A percentile compares a stretch with the other conserved stretches of the same genome.
Evolutionary conservation across 2,329 filamentous ascomycete species (phyloP).

Genomic region (Talaromyces sp.): DNA sequence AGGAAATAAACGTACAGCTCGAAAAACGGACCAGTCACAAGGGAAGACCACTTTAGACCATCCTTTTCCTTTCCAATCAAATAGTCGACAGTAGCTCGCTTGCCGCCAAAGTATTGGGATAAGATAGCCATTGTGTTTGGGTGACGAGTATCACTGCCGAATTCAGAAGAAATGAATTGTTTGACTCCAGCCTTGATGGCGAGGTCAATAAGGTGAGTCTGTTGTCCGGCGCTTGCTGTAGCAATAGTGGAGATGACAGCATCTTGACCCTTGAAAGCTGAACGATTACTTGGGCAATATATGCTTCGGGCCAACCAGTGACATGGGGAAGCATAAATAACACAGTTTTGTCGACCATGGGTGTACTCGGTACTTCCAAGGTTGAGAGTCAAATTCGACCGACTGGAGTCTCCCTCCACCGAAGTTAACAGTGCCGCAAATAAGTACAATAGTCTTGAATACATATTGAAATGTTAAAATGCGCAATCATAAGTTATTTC

Average conservation of each 20-base stretch:
- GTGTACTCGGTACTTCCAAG: too few relatives aligned
- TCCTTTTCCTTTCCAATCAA: background rate
- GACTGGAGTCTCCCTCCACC: too few relatives aligned
- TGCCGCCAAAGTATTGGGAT: background rate
- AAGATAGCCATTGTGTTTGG: background rate
- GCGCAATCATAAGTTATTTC: too few relatives aligned
- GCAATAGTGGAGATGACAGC: background rate
- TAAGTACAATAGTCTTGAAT: too few relatives aligned
- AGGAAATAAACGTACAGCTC: background rate
- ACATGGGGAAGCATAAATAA: too few relatives aligned
- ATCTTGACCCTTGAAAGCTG: conserved; percentile 3
- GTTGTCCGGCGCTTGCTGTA: background rate
- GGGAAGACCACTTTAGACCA: background rate
- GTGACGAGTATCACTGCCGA: conserved; percentile 4
- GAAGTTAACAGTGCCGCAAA: too few relatives aligned
- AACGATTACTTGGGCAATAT: too few relatives aligned
- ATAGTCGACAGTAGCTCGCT: background rate
- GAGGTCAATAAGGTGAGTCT: background rate
- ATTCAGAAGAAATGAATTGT: conserved; percentile 10
- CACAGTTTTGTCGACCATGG: too few relatives aligned
- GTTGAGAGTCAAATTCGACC: too few relatives aligned
- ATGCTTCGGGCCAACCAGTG: too few relatives aligned
- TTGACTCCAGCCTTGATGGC: conserved; percentile 14
- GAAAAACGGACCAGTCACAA: conserved; percentile 6
- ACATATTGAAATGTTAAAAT: too few relatives aligned